Evolutionary conservation across 106 monocot species (phyloP).

Genomic region (Dendrobium nobile): DNA sequence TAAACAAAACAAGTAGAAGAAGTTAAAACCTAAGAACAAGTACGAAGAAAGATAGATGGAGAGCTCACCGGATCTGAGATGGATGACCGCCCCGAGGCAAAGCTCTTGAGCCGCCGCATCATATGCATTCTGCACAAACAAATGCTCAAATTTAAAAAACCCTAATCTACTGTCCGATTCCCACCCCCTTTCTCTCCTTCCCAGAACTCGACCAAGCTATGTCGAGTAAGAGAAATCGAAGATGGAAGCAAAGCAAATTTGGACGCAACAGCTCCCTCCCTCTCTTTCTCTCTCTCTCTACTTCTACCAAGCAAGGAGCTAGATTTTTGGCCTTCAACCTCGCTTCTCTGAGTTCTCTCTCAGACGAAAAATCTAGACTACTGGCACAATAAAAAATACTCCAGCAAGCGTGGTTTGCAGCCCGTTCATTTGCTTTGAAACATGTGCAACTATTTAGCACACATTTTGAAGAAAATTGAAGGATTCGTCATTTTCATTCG

Average conservation of each 20-base stretch:
- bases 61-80: conserved; percentile 35
- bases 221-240: neutral
- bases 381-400: no score
- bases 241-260: neutral
- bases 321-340: no score
- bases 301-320: neutral
- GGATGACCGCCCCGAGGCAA: conserved; percentile 36
- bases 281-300: neutral
- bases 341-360: no score
- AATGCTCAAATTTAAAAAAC: neutral
- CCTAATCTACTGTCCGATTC: neutral
- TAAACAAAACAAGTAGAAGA: neutral
- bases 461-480: no score
- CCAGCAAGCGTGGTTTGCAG: no score
- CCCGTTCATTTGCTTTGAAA: no score
- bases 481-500: no score
- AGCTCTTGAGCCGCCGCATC: conserved; percentile 49
- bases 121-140: conserved; percentile 19
- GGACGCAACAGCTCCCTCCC: neutral
- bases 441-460: no score
- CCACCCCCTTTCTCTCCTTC: neutral
- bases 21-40: neutral
- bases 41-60: neutral
- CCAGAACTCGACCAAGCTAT: neutral
- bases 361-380: no score